phyloP scores from a whole-genome alignment of 495 filamentous ascomycete genomes.

The Diplogelasinospora grovesii region DNA sequence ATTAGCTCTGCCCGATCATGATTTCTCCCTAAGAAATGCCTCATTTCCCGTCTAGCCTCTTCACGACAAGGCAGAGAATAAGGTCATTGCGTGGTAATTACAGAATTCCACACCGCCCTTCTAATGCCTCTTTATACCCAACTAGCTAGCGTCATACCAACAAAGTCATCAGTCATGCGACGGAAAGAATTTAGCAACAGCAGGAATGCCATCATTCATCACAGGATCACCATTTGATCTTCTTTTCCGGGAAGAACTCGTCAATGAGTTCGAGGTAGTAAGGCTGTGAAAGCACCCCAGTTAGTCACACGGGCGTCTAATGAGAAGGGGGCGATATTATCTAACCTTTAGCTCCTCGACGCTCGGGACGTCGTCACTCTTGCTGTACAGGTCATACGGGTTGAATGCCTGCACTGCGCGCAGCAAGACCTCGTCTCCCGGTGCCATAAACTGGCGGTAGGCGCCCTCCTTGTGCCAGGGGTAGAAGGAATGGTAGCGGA shows the following conservation, averaged over 20 bases:
- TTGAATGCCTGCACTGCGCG: constrained; percentile 81
- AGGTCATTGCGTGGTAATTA: too few species aligned
- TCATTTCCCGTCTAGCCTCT: too few species aligned
- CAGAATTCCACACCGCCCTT: too few species aligned
- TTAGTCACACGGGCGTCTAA: background rate
- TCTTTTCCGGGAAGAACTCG: constrained; percentile 73
- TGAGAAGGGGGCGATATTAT: background rate
- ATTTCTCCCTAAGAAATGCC: too few species aligned
- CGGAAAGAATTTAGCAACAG: too few species aligned
- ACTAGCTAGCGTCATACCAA: too few species aligned
- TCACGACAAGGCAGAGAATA: too few species aligned
- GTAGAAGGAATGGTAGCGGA: constrained; percentile 86
- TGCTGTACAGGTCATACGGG: constrained; percentile 86
- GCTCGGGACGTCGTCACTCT: constrained; percentile 73
- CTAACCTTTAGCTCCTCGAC: constrained; percentile 64
- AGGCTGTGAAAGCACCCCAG: constrained; percentile 38
- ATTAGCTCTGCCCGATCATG: too few species aligned
- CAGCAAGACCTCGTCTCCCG: constrained; percentile 70
- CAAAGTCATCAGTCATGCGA: too few species aligned
- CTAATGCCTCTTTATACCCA: too few species aligned
- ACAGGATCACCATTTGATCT: constrained; percentile 76
- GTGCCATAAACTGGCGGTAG: constrained; percentile 73
- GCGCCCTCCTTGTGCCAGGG: constrained; percentile 78
- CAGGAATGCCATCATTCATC: too few species aligned
- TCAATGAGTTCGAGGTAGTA: constrained; percentile 83